Evolutionary conservation across 2,329 filamentous ascomycete genomes (phyloP), one percentile per base, ranked within the genome.

Genomic region (Cryphonectria parasitica): DNA sequence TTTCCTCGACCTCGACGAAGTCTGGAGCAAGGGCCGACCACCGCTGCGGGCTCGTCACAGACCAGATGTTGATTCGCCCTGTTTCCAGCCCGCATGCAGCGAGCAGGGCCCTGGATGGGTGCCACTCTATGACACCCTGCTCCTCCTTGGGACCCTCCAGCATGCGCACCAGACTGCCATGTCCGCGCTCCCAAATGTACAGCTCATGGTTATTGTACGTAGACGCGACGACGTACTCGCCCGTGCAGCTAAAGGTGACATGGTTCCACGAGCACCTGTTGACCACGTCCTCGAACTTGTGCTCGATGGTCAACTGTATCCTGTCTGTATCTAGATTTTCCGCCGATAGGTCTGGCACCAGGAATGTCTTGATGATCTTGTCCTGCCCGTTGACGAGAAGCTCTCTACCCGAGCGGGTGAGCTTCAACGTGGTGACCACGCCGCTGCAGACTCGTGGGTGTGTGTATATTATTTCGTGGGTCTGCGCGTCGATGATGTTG

Each of bases 181-280:
- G 94, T 69, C 91, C 92, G 68, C 96, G 90, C 82, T 99, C 96
- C 96, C 95, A 98, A 39, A 98, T 95, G 81, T 98, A 98, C 74
- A 99, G 92, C 81, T 99, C 95, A 76, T 98, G 95, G 77, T 99
- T 99, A 86, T 98, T 98, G 80, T 94, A 97, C 1, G 96, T 98
- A 36, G 94, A 97, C 0, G 97, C 96, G 34, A 94, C 94, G 56
- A 99, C 94, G 78, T 98, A 98, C 81, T 99, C 96, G 67, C 94
- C 95, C 0, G 93, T 96, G 0, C 93, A 92, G 77, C 94, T 97
- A 79, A 99, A 98, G 0, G 95, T 94, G 71, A 97, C 95, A 77
- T 98, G 94, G 77, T 98, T 99, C 96, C 96, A 99, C 8, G 92
- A 94, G 17, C 98, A 83, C 61, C 92, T 90, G 78, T 99, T 98